These are phyloP conservation scores for Trichoderma aggressivum DNA, from an alignment of 2,329 filamentous ascomycete species.

Conservation along the genomic window DNA sequence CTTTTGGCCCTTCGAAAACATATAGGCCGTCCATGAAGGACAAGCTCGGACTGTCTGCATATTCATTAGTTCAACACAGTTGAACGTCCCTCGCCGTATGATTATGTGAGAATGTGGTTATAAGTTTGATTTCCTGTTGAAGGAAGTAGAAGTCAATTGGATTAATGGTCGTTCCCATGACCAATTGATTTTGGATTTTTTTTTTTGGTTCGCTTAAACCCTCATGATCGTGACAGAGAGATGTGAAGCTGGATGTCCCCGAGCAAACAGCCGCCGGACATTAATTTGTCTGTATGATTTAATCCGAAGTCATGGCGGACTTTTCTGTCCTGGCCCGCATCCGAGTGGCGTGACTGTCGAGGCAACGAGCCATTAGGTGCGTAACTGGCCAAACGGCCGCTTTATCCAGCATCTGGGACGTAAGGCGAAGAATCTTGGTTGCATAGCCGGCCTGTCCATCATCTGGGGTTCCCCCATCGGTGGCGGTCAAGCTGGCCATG, in stretches of 20 bases:
- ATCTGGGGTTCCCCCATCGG: constrained; percentile 52
- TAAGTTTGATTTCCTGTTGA: neutral
- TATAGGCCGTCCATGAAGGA: neutral
- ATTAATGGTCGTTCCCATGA: neutral
- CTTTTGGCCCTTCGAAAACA: neutral
- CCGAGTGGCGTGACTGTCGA: constrained; percentile 53
- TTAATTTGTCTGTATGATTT: constrained; percentile 21
- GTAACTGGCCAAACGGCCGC: constrained; percentile 83
- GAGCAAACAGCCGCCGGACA: neutral
- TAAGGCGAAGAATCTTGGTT: constrained; percentile 78
- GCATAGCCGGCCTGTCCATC: constrained; percentile 71
- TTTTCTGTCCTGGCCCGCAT: constrained; percentile 52
- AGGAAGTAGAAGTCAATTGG: neutral
- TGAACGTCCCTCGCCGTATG: neutral
- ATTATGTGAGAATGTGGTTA: neutral
- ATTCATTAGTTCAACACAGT: neutral
- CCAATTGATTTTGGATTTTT: neutral
- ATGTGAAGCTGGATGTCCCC: neutral
- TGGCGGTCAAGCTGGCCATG: constrained; percentile 45
- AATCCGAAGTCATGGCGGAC: constrained; percentile 44
- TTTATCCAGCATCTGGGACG: constrained; percentile 82
- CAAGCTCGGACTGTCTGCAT: neutral
- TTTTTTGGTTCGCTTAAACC: neutral
- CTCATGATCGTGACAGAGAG: neutral
- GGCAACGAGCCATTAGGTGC: constrained; percentile 52